Evolutionary conservation across 345 rosid species (phyloP).

Genomic region (Hypericum perforatum): DNA sequence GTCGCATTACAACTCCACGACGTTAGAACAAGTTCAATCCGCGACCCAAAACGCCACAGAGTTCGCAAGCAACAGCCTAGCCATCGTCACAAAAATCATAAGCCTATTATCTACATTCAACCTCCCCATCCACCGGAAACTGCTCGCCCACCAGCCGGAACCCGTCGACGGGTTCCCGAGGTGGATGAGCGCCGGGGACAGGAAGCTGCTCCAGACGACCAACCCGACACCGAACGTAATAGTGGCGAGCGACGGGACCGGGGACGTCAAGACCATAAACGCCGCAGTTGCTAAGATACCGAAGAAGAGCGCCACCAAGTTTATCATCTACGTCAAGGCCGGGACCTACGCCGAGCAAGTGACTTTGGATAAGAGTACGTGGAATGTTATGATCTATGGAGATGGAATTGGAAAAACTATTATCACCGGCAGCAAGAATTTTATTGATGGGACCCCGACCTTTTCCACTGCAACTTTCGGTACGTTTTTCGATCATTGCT

Average conservation of each 20-base stretch:
- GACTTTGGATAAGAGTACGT: constrained; percentile 6
- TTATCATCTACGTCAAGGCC: constrained; percentile 24
- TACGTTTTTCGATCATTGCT: constrained; percentile 7
- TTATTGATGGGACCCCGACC: constrained; percentile 19
- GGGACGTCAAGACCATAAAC: constrained; percentile 17
- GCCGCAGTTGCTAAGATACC: constrained; percentile 28
- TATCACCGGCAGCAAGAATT: constrained; percentile 23
- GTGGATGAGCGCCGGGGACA: constrained; percentile 6
- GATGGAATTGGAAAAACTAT: constrained; percentile 35
- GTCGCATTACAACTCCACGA: constrained; percentile 20
- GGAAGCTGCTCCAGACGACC: constrained; percentile 5
- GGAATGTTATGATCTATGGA: constrained; percentile 36
- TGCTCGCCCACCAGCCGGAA: constrained; percentile 16
- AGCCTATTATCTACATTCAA: constrained; percentile 32
- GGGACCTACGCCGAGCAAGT: constrained; percentile 30
- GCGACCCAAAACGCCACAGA: constrained; percentile 54
- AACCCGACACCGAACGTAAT: constrained; percentile 14
- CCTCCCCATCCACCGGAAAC: constrained; percentile 51
- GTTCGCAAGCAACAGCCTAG: constrained; percentile 72
- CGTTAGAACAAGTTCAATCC: constrained; percentile 23
- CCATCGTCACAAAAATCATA: constrained; percentile 52
- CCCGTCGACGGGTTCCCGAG: constrained; percentile 2
- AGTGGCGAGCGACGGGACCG: constrained; percentile 27
- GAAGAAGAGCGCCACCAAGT: constrained; percentile 13
- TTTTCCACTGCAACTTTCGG: constrained; percentile 25